Evolutionary conservation across 2,329 filamentous ascomycete species (phyloP).

Genomic region (Penicillium sp.): DNA sequence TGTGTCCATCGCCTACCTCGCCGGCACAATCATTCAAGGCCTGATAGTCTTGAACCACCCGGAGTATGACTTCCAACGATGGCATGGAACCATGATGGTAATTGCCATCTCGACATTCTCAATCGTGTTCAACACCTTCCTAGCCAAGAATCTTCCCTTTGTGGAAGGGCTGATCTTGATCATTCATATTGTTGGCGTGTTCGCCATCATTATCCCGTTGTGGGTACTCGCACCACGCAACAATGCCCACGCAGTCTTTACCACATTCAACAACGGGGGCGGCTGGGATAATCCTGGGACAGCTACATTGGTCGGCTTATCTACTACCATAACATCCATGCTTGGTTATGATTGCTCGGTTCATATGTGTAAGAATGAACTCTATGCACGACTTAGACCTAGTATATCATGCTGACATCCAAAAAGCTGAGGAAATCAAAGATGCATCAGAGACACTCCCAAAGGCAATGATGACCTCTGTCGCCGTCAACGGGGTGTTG

Average conservation of each 20-base stretch:
- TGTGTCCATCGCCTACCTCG: constrained; percentile 45
- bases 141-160: constrained; percentile 39
- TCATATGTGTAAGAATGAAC: constrained; percentile 43
- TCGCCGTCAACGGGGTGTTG: constrained; percentile 52
- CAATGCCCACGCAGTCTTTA: constrained; percentile 40
- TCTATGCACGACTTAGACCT: neutral
- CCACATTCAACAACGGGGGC: constrained; percentile 42
- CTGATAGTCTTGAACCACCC: constrained; percentile 46
- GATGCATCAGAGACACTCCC: constrained; percentile 53
- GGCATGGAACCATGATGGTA: constrained; percentile 47
- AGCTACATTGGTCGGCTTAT: constrained; percentile 42
- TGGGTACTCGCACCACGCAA: constrained; percentile 44
- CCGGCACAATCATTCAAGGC: constrained; percentile 47
- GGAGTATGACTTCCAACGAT: constrained; percentile 41
- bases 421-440: constrained; percentile 42
- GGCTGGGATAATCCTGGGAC: constrained; percentile 40
- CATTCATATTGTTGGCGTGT: constrained; percentile 44
- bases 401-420: constrained; percentile 6
- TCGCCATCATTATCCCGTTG: constrained; percentile 45
- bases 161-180: constrained; percentile 43
- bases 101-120: constrained; percentile 41
- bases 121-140: constrained; percentile 44
- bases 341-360: constrained; percentile 45
- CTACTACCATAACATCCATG: constrained; percentile 42
- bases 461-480: constrained; percentile 49